A percentile compares a stretch with the other conserved stretches of the same genome.
phyloP scores from a whole-genome alignment of 2,329 filamentous ascomycete species.

The Sclerotinia nivalis region DNA sequence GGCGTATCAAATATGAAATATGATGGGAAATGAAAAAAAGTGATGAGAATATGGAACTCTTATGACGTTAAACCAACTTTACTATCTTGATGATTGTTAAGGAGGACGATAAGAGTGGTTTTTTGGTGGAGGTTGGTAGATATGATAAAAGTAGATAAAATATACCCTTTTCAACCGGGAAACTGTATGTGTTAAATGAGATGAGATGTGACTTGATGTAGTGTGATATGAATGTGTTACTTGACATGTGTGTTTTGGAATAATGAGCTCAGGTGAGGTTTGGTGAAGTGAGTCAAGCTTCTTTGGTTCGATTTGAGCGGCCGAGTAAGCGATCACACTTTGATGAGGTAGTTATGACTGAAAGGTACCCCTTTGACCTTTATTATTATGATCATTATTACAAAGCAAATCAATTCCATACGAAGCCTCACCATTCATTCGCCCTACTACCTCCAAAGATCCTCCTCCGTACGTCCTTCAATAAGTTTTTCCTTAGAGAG shows the following conservation, averaged over 20 bases:
- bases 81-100: conserved; percentile 5
- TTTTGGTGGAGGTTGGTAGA: conserved; percentile 22
- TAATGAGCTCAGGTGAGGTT: too few species aligned
- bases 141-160: conserved; percentile 30
- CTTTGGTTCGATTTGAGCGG: too few species aligned
- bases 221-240: background rate
- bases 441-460: too few species aligned
- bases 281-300: too few species aligned
- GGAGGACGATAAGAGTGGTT: conserved; percentile 13
- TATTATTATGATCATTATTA: too few species aligned
- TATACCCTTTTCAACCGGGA: conserved; percentile 40
- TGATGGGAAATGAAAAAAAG: conserved; percentile 6
- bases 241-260: background rate
- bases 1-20: conserved; percentile 16
- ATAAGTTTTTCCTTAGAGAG: too few species aligned
- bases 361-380: too few species aligned
- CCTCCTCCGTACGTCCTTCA: too few species aligned
- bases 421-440: too few species aligned
- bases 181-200: background rate
- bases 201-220: background rate
- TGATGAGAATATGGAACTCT: conserved; percentile 9
- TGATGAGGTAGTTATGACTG: too few species aligned
- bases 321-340: too few species aligned
- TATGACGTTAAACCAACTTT: conserved; percentile 23
- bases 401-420: too few species aligned